phyloP scores from a whole-genome alignment of 108 stramenopile genomes.

The Skeletonema costatum region DNA sequence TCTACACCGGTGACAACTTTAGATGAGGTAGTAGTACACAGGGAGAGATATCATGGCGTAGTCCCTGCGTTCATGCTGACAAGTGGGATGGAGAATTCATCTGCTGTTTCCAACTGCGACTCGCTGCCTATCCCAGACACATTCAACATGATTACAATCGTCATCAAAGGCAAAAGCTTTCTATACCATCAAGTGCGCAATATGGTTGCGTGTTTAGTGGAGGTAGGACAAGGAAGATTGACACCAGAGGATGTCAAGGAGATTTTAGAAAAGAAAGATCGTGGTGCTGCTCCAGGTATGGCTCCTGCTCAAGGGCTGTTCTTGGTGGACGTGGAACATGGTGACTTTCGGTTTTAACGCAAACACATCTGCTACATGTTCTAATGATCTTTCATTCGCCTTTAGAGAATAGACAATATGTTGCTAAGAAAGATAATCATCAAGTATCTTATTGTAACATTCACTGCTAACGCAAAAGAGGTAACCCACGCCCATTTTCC shows the following conservation, averaged over 20 bases:
- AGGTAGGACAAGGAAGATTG: slow-evolving; percentile 67
- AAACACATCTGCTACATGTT: no score
- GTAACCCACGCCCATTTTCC: no score
- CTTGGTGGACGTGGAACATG: slow-evolving; percentile 80
- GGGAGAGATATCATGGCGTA: slow-evolving; percentile 36
- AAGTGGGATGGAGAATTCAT: background rate
- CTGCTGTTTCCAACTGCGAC: background rate
- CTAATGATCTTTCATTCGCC: no score
- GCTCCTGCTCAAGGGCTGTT: slow-evolving; percentile 85
- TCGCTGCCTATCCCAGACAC: slow-evolving; percentile 18
- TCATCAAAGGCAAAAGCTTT: slow-evolving; percentile 73
- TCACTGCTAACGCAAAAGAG: no score
- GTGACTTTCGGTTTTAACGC: slow-evolving; percentile 56
- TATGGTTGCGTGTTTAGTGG: slow-evolving; percentile 66
- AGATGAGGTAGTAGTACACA: slow-evolving; percentile 42
- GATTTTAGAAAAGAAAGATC: slow-evolving; percentile 56
- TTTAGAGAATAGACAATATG: no score
- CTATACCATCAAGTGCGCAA: slow-evolving; percentile 86
- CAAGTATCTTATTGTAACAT: no score
- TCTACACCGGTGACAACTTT: slow-evolving; percentile 68
- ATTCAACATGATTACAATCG: slow-evolving; percentile 61
- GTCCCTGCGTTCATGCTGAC: slow-evolving; percentile 23
- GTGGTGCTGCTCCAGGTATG: slow-evolving; percentile 57
- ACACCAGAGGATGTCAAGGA: slow-evolving; percentile 49
- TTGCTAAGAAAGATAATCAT: no score